Evolutionary conservation across 495 filamentous ascomycete species (phyloP), one percentile per base, ranked within the genome.

Genomic region (Podospora didyma): DNA sequence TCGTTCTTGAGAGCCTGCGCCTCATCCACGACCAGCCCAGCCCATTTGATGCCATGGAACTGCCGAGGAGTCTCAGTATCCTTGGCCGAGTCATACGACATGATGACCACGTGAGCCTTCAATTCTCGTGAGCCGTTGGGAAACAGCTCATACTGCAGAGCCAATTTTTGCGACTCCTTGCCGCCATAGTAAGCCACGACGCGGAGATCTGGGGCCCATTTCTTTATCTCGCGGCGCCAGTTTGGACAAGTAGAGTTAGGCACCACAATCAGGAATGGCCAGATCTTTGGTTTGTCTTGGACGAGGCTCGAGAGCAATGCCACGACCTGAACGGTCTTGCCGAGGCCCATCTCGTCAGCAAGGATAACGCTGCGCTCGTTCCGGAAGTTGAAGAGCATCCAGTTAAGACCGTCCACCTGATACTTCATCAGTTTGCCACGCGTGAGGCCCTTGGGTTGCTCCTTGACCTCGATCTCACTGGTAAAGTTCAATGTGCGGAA

Each of bases 261-360:
- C 1, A 92, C 92, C 14, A 97, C 90, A 6, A 97, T 77, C 10
- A 99, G 75, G 66, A 97, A 99, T 0, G 95, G 95, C 82, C 88
- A 99, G 67, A 90, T 89, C 47, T 79, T 79, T 42, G 93, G 91
- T 31, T 70, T 68, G 26, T 89, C 84, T 60, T 89, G 78, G 26
- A 89, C 80, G n/a, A 99, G 70, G 14, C 88, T 83, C 9, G 88
- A 82, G 9, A 99, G 74, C 49, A 96, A 81, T 2, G 84, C 85
- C 53, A 99, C 92, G 49, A 97, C 83, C 68, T 99, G 95, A 47
- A 99, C 89, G 0, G 95, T 99, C 76, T 99, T 99, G 23, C 95
- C 95, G 10, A 99, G 83, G 4, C 95, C 95, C 95, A 99, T 99
- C 67, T 99, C 95, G 62, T 99, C 95, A 2, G 95, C 95, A 2